phyloP scores from a whole-genome alignment of 495 filamentous ascomycete species.

The Sporormia fimetaria region DNA sequence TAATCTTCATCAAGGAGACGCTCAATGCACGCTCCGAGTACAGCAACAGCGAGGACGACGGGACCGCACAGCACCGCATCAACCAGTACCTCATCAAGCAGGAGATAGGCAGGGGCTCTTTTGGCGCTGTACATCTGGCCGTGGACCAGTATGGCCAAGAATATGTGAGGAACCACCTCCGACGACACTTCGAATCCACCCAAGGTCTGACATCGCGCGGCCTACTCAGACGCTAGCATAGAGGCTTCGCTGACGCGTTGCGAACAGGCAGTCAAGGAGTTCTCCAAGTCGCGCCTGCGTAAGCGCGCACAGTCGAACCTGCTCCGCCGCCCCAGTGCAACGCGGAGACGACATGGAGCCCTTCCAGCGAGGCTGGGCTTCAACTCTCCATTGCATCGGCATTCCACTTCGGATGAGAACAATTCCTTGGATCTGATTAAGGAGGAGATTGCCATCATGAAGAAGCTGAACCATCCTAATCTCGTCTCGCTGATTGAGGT shows the following conservation, averaged over 20 bases:
- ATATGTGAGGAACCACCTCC: constrained; percentile 56
- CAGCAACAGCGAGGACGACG: constrained; percentile 73
- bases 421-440: constrained; percentile 83
- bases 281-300: constrained; percentile 85
- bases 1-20: constrained; percentile 53
- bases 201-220: constrained; percentile 9
- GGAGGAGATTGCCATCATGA: constrained; percentile 98
- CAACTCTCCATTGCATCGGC: constrained; percentile 52
- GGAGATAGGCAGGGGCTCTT: constrained; percentile 92
- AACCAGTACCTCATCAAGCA: constrained; percentile 92
- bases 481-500: constrained; percentile 89
- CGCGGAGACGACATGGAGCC: constrained; percentile 40
- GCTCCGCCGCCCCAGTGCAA: constrained; percentile 54
- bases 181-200: not conserved
- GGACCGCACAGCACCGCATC: constrained; percentile 64
- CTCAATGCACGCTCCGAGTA: constrained; percentile 83
- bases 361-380: constrained; percentile 45
- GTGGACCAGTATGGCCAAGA: constrained; percentile 83
- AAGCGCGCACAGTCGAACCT: constrained; percentile 90
- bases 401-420: constrained; percentile 42
- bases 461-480: constrained; percentile 91
- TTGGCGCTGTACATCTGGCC: constrained; percentile 86
- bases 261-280: constrained; percentile 83
- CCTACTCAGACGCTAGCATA: constrained; percentile 8
- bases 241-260: constrained; percentile 17